Base-by-base conservation (phyloP, 1,284 basidiomycete genomes). In the Cryptococcus sp. region DNA sequence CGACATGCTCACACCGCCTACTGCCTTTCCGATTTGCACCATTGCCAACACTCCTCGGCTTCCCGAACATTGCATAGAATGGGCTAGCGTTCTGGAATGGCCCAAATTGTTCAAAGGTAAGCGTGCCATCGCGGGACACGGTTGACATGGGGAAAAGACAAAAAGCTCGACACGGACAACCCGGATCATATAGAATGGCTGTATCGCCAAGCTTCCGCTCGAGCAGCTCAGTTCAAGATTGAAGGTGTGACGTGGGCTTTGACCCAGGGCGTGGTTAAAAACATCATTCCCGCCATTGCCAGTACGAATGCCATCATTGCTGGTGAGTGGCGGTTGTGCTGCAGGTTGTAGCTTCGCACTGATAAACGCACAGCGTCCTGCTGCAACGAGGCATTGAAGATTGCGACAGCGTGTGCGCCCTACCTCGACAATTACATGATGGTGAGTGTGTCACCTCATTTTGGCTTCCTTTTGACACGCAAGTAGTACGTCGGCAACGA, bases 81-180 rank as follows among this genome's bases (percentile, higher is more conserved):
- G 96, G 95, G 96, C 96, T 0, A 94, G 91, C 49, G 94, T 99
- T n/a, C 82, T 99, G 39, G 94, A 99, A 78, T 99, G 96, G 96
- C 95, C 95, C 4, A 86, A 87, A 39, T 86, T 93, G 1, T 88
- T 90, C 68, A 90, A 89, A 76, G 91, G 93, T 92, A n/a, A 40
- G 66, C 30, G 45, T 23, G 10, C 7, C 7, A 16, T 20, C 1
- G 46, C 48, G 50, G 23, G 22, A 50, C 23, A 20, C 35, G 16
- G 16, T 52, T 58, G 23, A 45, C 20, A 54, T 30, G 49, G 20
- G 39, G 25, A 48, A 8, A 69, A 94, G 93, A 94, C 73, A 89
- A 91, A 81, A 96, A 94, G 78, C 82, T 96, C 68, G 93, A 98
- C 76, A 95, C 89, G 11, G 96, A 99, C 47, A 88, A 98, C 72